Evolutionary conservation across 2,329 filamentous ascomycete genomes (phyloP).

Genomic region (Nigrospora osmanthi): DNA sequence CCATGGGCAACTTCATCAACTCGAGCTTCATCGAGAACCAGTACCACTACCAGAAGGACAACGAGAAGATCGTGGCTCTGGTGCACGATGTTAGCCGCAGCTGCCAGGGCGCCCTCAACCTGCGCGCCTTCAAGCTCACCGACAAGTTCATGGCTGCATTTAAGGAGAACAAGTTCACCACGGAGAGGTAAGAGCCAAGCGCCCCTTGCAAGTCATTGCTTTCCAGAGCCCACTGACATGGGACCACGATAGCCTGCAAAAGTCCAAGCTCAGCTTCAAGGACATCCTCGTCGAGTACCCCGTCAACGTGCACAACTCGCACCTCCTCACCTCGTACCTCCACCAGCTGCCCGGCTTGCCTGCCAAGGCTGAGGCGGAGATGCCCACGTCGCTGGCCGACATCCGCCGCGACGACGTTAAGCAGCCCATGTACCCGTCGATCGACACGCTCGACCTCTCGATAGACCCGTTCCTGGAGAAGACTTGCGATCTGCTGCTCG

Average conservation of each 20-base stretch:
- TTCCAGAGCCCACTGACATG: constrained; percentile 8
- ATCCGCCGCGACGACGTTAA: constrained; percentile 58
- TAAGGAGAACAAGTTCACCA: constrained; percentile 97
- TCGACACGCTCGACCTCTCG: constrained; percentile 81
- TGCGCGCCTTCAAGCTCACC: constrained; percentile 89
- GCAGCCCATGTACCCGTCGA: constrained; percentile 73
- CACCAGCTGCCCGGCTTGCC: constrained; percentile 76
- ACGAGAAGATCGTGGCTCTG: constrained; percentile 78
- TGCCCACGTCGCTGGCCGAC: constrained; percentile 72
- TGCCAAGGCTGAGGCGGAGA: constrained; percentile 58
- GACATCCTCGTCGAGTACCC: constrained; percentile 91
- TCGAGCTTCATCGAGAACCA: constrained; percentile 95
- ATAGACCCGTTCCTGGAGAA: constrained; percentile 98
- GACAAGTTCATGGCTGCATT: constrained; percentile 79
- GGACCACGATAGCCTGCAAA: constrained; percentile 64
- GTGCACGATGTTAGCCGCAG: constrained; percentile 95
- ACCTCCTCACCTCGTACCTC: constrained; percentile 89
- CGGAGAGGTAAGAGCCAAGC: constrained; percentile 66
- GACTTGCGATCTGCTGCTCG: constrained; percentile 91
- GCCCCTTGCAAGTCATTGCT: background rate
- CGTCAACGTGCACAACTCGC: constrained; percentile 88
- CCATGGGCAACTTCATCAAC: constrained; percentile 98
- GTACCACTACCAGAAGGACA: constrained; percentile 93
- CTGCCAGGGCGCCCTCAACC: constrained; percentile 80
- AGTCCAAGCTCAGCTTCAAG: constrained; percentile 86